A percentile compares a stretch with the other conserved stretches of the same genome.
Evolutionary conservation across 2,329 filamentous ascomycete genomes (phyloP).

Genomic region (Hymenoscyphus linearis): DNA sequence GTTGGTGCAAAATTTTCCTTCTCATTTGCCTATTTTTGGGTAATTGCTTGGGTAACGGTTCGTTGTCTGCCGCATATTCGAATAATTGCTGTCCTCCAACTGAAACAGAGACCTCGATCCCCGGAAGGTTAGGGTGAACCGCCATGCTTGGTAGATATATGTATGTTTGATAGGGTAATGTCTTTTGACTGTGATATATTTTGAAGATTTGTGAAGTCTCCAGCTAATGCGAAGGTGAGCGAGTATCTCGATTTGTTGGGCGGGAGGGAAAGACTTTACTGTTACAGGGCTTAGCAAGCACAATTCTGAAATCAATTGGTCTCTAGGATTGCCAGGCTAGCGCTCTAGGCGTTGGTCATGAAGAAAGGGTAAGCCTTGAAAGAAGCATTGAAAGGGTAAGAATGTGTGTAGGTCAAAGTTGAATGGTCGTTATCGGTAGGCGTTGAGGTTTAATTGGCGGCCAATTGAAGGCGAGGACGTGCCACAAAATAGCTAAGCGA

Average conservation of each 20-base stretch:
- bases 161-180: not conserved
- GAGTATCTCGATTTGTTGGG: not conserved
- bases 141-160: constrained; percentile 11
- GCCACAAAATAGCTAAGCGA: too few species aligned
- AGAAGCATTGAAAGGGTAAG: too few species aligned
- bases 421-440: too few species aligned
- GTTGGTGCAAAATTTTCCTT: not conserved
- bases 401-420: too few species aligned
- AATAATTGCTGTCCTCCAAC: constrained; percentile 4
- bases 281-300: not conserved
- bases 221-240: not conserved
- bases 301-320: not conserved
- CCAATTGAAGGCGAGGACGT: too few species aligned
- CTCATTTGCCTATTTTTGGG: not conserved
- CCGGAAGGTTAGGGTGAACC: constrained; percentile 7
- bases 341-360: not conserved
- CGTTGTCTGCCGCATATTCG: constrained; percentile 12
- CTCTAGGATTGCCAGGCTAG: not conserved
- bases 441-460: too few species aligned
- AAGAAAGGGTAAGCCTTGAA: too few species aligned
- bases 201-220: not conserved
- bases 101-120: constrained; percentile 10
- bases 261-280: not conserved
- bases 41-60: not conserved
- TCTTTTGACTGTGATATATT: not conserved